Percentiles rank a stretch among this genome's conserved stretches.
These are phyloP conservation scores for Phytophthora aleatoria DNA, from an alignment of 352 stramenopile genomes.

Conservation along the genomic window DNA sequence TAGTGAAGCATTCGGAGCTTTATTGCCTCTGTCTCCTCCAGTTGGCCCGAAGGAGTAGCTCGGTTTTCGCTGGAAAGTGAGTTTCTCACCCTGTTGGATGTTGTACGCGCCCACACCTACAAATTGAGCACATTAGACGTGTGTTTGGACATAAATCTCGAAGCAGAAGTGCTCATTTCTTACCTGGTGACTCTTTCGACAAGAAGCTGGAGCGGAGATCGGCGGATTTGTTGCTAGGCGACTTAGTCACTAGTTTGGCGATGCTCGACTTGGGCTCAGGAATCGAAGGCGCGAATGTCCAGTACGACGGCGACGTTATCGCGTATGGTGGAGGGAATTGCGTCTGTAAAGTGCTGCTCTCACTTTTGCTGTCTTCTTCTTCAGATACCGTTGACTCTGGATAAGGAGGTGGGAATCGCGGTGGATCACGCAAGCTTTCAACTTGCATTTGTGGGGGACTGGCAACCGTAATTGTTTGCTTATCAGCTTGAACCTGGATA, in stretches of 20 bases:
- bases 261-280: conserved; percentile 31
- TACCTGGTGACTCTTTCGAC: conserved; percentile 27
- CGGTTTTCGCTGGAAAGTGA: conserved; percentile 46
- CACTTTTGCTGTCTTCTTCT: conserved; percentile 16
- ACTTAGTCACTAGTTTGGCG: conserved; percentile 26
- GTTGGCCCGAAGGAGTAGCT: conserved; percentile 46
- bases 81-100: conserved; percentile 43
- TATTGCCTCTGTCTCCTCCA: not conserved
- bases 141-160: not conserved
- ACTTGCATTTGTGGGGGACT: not conserved
- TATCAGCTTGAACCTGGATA: conserved; percentile 18
- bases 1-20: not conserved
- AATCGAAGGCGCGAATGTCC: conserved; percentile 33
- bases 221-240: conserved; percentile 12
- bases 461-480: not conserved
- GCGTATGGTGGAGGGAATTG: conserved; percentile 46
- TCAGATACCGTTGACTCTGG: conserved; percentile 33
- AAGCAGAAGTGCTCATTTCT: not conserved
- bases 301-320: conserved; percentile 37
- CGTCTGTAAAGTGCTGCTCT: conserved; percentile 11
- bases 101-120: conserved; percentile 61
- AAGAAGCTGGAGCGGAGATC: conserved; percentile 24
- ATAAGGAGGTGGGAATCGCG: conserved; percentile 45
- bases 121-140: not conserved
- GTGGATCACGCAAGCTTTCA: conserved; percentile 6